Conservation (phyloP, 1,284 basidiomycete species). For the Fomes fomentarius region DNA sequence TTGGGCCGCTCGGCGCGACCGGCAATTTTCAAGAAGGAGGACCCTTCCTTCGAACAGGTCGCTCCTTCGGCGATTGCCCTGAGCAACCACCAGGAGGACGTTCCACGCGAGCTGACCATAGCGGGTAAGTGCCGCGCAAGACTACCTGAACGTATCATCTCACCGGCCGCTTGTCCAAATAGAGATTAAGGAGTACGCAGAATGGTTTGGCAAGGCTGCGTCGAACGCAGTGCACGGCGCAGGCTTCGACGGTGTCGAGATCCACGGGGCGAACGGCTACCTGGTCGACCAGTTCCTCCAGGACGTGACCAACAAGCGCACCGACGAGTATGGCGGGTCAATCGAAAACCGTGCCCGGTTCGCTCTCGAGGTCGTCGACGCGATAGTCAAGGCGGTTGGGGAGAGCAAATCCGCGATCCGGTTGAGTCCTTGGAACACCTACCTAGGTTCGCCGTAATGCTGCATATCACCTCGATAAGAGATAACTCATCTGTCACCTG, state of each 20-base stretch:
- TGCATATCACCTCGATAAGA: too few species aligned
- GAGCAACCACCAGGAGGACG: not conserved
- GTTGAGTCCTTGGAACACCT: conserved; percentile 48
- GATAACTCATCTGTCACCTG: not conserved
- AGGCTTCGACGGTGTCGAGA: conserved; percentile 32
- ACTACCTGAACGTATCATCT: not conserved
- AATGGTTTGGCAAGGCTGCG: conserved; percentile 27
- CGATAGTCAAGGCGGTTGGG: conserved; percentile 42
- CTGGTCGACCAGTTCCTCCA: conserved; percentile 42
- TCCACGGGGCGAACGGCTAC: conserved; percentile 39
- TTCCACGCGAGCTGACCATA: not conserved
- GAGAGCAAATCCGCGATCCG: conserved; percentile 48
- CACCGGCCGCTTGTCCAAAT: not conserved
- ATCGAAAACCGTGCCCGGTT: conserved; percentile 54
- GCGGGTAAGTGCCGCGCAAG: not conserved
- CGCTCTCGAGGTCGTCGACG: conserved; percentile 48
- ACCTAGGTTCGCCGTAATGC: not conserved
- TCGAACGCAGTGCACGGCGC: conserved; percentile 23
- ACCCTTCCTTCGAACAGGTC: not conserved
- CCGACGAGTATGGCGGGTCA: conserved; percentile 58
- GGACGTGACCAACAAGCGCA: conserved; percentile 47
- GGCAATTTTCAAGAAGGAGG: not conserved
- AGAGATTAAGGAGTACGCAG: conserved; percentile 33
- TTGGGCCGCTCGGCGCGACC: conserved; percentile 33
- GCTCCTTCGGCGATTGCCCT: not conserved